A percentile compares a stretch with the other conserved stretches of the same genome.
Evolutionary conservation across 208 protist species (phyloP).

Genomic region (Wallacemonas sp.): DNA sequence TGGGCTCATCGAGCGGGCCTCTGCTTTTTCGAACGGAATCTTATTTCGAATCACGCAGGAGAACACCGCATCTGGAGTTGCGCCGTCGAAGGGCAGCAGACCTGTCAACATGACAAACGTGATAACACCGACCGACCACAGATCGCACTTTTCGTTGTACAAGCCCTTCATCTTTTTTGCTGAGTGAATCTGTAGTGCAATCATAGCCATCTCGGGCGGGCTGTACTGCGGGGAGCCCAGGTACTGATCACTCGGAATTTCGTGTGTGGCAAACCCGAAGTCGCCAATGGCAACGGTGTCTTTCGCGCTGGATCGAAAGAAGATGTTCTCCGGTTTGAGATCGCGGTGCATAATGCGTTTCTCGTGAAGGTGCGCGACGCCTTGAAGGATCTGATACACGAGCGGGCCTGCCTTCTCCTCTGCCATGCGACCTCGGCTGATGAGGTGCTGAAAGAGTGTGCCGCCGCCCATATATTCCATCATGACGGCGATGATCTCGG

Average conservation of each 20-base stretch:
- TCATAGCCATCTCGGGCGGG: constrained; percentile 79
- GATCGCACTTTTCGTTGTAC: constrained; percentile 90
- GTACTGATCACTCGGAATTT: constrained; percentile 47
- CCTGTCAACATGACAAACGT: constrained; percentile 83
- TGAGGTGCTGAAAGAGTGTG: constrained; percentile 96
- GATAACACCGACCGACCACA: constrained; percentile 90
- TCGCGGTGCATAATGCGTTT: constrained; percentile 99
- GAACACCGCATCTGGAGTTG: constrained; percentile 66
- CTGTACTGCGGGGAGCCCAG: constrained; percentile 86
- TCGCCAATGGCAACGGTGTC: constrained; percentile 94
- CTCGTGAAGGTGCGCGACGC: constrained; percentile 93
- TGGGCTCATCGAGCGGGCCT: constrained; percentile 31
- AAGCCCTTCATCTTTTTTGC: constrained; percentile 25
- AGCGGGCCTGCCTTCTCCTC: constrained; percentile 92
- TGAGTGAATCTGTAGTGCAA: constrained; percentile 41
- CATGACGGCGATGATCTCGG: constrained; percentile 80
- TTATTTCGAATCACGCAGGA: constrained; percentile 42
- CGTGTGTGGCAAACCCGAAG: constrained; percentile 95
- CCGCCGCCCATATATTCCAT: constrained; percentile 98
- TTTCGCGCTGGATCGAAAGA: constrained; percentile 93
- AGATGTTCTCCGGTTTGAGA: constrained; percentile 99
- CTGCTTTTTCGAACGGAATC: constrained; percentile 70
- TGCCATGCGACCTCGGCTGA: constrained; percentile 87
- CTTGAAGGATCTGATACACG: constrained; percentile 94
- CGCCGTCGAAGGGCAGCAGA: constrained; percentile 76